Base-by-base conservation (phyloP, 108 stramenopile genomes). In the Nitzschia sp. region DNA sequence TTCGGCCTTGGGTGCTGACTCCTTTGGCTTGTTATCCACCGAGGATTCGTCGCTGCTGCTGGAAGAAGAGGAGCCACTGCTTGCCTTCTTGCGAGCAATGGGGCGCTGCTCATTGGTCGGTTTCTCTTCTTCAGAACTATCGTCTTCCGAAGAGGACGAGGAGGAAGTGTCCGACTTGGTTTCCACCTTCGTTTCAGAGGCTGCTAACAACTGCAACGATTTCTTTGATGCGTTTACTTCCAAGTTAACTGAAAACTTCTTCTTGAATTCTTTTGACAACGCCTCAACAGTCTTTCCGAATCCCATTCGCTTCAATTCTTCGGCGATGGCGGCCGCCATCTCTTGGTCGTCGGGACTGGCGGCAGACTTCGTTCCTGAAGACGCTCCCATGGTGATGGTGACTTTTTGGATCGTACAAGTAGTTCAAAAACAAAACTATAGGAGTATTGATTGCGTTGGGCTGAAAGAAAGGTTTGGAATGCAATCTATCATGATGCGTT, bases 191-290 rank as follows among this genome's bases (percentile, higher is more conserved):
- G 19, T 1, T 22, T 48, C 26, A 35, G 33, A 25, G 45, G 27
- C 48, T 5, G 48, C 2, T n/a, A 65, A 50, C 48, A 73, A 28
- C 38, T 48, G 38, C 38, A 46, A 31, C 22, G 17, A 22, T 19
- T 52, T 33, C 31, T 13, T 44, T 29, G 46, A 11, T 34, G 47
- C 45, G 32, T 23, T 45, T 56, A 32, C 31, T 4, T 5, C 23
- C 19, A 33, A 17, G 4, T 33, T 22, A 31, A 31, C n/a, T 25
- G 53, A 60, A 41, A 67, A 64, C 32, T 57, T 44, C 64, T 76
- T 75, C 52, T 75, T 61, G 27, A 75, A 50, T 65, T 78, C 77
- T 45, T 75, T 78, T 46, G 63, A 71, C 68, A 83, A 59, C 0
- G 77, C 65, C 15, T 50, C 53, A 1, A 67, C 66, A 1, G 73